Evolutionary conservation across 768 basidiomycete genomes (phyloP).

Genomic region (Tephrocybe sp.): DNA sequence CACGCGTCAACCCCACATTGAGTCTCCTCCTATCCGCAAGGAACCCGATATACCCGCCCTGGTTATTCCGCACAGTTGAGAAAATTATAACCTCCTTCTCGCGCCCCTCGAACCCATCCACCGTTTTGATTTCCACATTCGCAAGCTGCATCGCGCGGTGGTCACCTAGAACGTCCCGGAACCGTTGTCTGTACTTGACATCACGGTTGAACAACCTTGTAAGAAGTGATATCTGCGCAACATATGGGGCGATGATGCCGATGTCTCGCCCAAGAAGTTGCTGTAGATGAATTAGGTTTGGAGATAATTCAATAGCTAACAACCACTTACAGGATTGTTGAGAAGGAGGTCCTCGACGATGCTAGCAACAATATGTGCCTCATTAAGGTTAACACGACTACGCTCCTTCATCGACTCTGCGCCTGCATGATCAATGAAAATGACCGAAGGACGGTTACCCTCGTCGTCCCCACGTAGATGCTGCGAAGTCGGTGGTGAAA

Average conservation of each 20-base stretch:
- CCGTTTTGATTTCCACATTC: conserved; percentile 84
- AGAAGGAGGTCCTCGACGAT: conserved; percentile 82
- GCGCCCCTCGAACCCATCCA: conserved; percentile 92
- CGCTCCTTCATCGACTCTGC: conserved; percentile 66
- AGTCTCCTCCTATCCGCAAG: conserved; percentile 81
- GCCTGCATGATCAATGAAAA: conserved; percentile 81
- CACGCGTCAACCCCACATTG: conserved; percentile 90
- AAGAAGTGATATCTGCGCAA: conserved; percentile 79
- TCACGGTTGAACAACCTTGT: conserved; percentile 65
- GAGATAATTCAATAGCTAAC: conserved; percentile 10
- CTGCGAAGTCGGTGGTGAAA: conserved; percentile 63
- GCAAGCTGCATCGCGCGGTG: conserved; percentile 64
- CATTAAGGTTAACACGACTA: conserved; percentile 76
- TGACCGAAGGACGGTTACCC: conserved; percentile 57
- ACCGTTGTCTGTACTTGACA: conserved; percentile 49
- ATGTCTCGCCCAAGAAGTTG: conserved; percentile 72
- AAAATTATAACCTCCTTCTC: conserved; percentile 94
- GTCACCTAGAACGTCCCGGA: conserved; percentile 60
- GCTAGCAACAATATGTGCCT: conserved; percentile 75
- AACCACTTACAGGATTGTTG: conserved; percentile 62
- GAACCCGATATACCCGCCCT: conserved; percentile 80
- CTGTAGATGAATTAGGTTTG: conserved; percentile 30
- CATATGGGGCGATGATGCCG: conserved; percentile 92
- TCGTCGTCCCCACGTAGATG: conserved; percentile 42
- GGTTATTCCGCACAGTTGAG: conserved; percentile 86